Evolutionary conservation across 805 yeast genomes (phyloP), one percentile per base, ranked within the genome.

Genomic region (Yarrowia phangngaensis): DNA sequence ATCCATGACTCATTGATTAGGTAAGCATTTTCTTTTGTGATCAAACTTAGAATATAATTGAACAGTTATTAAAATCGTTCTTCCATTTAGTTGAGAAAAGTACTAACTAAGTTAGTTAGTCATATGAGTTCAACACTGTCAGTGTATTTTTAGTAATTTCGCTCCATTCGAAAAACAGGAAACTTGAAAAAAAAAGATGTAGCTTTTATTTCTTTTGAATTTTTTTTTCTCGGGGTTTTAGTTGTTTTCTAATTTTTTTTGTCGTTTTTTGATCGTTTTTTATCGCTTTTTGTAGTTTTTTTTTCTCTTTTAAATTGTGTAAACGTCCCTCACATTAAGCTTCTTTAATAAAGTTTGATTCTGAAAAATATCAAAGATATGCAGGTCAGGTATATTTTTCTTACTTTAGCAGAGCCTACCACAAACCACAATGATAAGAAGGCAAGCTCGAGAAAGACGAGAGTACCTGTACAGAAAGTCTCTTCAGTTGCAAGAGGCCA

Each of bases 401-500:
- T 20, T 3, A 6, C 8, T 17, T 16, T 20, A 19, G 19, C 8
- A 11, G 17, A 16, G 13, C 32, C 6, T 14, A 17, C 13, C 20
- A 15, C 12, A 23, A 4, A 28, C 48, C 15, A 27, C 13, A 23
- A 62, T 62, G 96, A 67, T 87, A 51, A 78, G 98, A 67, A 79
- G 87, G 71, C 95, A 90, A 62, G 97, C 97, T 6, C 80, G 98
- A 69, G 97, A 92, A 65, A 78, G 98, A 70, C 79, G 95, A 65
- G 97, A 92, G 61, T 92, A 89, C 60, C 71, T 92, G 20, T 92
- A 85, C 70, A 76, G 87, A 45, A 88, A 89, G 63, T 85, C 96
- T 0, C 78, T 85, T 43, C 92, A 87, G 62, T 74, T 90, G 26
- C 95, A 92, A 64, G 97, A 92, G 56, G 83, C 95, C 8, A 78